phyloP scores from a whole-genome alignment of 139 green algal genomes.

The Haematococcus sp. region DNA sequence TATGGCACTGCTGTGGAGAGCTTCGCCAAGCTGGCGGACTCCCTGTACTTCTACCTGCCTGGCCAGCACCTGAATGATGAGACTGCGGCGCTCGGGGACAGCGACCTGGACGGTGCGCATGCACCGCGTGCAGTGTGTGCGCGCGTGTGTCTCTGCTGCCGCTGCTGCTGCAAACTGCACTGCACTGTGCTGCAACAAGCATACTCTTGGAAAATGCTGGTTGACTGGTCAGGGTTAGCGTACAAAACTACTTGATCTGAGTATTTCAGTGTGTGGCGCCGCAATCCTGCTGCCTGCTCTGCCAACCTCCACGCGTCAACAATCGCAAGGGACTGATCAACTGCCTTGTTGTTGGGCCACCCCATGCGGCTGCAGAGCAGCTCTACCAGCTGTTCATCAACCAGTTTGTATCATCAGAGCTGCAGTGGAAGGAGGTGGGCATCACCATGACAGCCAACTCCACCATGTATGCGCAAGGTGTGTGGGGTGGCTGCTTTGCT shows the following conservation, averaged over 20 bases:
- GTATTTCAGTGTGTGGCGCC: no score
- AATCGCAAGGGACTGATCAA: no score
- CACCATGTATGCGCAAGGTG: constrained; percentile 27
- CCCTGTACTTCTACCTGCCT: constrained; percentile 56
- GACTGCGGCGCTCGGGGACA: background rate
- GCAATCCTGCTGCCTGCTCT: background rate
- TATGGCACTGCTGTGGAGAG: constrained; percentile 63
- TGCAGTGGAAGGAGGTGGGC: constrained; percentile 22
- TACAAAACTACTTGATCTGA: no score
- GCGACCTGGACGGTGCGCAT: no score
- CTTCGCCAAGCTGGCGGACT: constrained; percentile 66
- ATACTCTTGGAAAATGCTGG: background rate
- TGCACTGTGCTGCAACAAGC: no score
- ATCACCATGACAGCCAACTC: constrained; percentile 16
- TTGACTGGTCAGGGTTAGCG: no score
- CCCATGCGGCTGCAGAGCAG: background rate
- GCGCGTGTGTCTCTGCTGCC: no score
- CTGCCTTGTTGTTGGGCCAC: no score
- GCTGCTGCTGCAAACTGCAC: background rate
- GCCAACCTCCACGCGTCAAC: background rate
- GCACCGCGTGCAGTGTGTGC: no score
- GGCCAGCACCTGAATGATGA: background rate
- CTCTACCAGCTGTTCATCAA: constrained; percentile 33
- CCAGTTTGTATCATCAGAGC: constrained; percentile 27
- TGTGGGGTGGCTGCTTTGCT: background rate